phyloP scores from a whole-genome alignment of 2,329 filamentous ascomycete genomes.

The Fusarium coffeatum region DNA sequence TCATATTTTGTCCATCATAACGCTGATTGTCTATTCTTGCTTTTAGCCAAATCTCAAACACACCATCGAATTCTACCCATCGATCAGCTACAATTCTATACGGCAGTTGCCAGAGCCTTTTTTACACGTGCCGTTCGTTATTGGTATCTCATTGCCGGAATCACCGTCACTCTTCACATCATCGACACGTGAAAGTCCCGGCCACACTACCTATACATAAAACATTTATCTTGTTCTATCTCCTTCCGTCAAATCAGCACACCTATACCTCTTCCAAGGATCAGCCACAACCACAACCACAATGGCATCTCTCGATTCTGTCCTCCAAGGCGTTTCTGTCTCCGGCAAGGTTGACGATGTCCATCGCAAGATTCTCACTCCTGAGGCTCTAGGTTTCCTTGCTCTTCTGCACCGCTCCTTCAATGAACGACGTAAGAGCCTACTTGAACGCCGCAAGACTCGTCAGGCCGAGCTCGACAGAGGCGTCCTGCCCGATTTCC shows the following conservation, averaged over 20 bases:
- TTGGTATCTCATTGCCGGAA: conserved; percentile 26
- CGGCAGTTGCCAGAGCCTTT: conserved; percentile 14
- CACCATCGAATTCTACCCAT: not conserved
- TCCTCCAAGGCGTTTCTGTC: conserved; percentile 90
- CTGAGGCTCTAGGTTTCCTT: conserved; percentile 90
- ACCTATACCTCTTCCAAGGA: conserved; percentile 5
- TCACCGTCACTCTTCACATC: conserved; percentile 29
- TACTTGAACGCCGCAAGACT: conserved; percentile 85
- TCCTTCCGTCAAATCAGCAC: conserved; percentile 6
- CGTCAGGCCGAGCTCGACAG: conserved; percentile 95
- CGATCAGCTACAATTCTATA: not conserved
- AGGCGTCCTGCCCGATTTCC: conserved; percentile 89
- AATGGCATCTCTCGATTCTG: conserved; percentile 78
- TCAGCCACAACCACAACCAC: conserved; percentile 26
- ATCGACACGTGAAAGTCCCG: conserved; percentile 52
- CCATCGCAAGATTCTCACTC: conserved; percentile 91
- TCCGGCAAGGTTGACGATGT: conserved; percentile 81
- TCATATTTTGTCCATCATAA: conserved; percentile 3
- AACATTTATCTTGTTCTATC: not conserved
- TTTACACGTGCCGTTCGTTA: conserved; percentile 17
- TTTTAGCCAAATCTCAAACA: not conserved
- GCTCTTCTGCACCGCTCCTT: conserved; percentile 95
- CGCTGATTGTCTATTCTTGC: not conserved
- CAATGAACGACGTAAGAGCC: conserved; percentile 86
- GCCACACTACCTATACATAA: conserved; percentile 20